phyloP scores from a whole-genome alignment of 306 rosid species.

The Lathyrus tuberosus region DNA sequence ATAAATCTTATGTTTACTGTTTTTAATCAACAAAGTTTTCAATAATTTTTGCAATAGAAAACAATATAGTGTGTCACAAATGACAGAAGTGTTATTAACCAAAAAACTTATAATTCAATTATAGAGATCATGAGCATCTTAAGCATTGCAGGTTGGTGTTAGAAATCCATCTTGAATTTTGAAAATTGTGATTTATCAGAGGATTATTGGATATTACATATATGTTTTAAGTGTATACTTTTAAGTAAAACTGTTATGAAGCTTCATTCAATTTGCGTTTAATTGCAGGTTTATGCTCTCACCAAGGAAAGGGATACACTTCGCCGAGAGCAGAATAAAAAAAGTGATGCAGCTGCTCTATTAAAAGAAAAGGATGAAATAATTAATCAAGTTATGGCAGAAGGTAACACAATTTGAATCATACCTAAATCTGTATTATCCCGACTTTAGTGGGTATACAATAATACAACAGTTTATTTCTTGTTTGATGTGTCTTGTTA shows the following conservation, averaged over 20 bases:
- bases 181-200: conserved; percentile 31
- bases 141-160: conserved; percentile 34
- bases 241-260: conserved; percentile 18
- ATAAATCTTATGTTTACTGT: conserved; percentile 23
- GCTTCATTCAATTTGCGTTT: conserved; percentile 34
- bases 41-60: conserved; percentile 9
- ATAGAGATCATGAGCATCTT: conserved; percentile 20
- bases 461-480: neutral
- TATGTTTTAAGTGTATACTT: conserved; percentile 29
- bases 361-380: conserved; percentile 99
- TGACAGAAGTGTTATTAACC: conserved; percentile 8
- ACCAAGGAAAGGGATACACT: conserved; percentile 97
- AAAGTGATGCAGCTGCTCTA: conserved; percentile 97
- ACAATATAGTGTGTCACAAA: conserved; percentile 15
- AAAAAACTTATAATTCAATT: conserved; percentile 6
- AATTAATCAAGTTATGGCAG: conserved; percentile 99
- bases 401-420: conserved; percentile 59
- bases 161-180: conserved; percentile 25
- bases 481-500: conserved; percentile 15
- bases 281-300: conserved; percentile 85
- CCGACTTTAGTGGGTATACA: conserved; percentile 13
- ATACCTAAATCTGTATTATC: conserved; percentile 29
- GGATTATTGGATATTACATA: conserved; percentile 28
- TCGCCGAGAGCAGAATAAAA: conserved; percentile 91
- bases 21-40: conserved; percentile 7